These are phyloP conservation scores for Cercospora nicotianae DNA, from an alignment of 2,329 filamentous ascomycete genomes.

Conservation along the genomic window DNA sequence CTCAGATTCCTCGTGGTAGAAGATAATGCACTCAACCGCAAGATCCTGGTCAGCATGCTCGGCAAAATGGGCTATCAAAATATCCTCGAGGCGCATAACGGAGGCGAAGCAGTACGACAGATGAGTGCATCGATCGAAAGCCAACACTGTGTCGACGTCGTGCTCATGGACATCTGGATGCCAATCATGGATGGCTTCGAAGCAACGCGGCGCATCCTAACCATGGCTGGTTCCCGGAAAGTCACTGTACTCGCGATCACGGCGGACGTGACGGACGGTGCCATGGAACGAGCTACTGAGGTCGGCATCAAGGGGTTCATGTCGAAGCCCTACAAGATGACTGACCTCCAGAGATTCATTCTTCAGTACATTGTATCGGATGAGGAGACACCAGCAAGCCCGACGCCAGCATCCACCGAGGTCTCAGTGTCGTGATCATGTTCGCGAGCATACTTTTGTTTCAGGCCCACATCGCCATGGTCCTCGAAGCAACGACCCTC, in stretches of 20 bases:
- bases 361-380: constrained; percentile 45
- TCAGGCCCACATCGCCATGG: no score
- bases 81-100: constrained; percentile 66
- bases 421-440: background rate
- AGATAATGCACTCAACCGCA: constrained; percentile 71
- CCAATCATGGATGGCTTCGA: constrained; percentile 72
- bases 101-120: constrained; percentile 64
- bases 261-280: constrained; percentile 65
- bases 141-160: constrained; percentile 55
- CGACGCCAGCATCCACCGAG: background rate
- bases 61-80: constrained; percentile 64
- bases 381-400: background rate
- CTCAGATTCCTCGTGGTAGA: constrained; percentile 69
- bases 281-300: constrained; percentile 59
- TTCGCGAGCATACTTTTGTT: no score
- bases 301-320: constrained; percentile 69
- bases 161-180: constrained; percentile 78
- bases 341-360: constrained; percentile 63
- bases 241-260: constrained; percentile 62
- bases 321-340: constrained; percentile 66
- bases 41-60: constrained; percentile 66
- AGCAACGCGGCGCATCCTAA: constrained; percentile 63
- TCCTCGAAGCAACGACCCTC: no score
- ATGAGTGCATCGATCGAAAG: constrained; percentile 45
- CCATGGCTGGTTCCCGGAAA: constrained; percentile 41